Percentiles rank a stretch among this genome's conserved stretches.
Evolutionary conservation across 768 basidiomycete species (phyloP).

Genomic region (Lyophyllum decastes): DNA sequence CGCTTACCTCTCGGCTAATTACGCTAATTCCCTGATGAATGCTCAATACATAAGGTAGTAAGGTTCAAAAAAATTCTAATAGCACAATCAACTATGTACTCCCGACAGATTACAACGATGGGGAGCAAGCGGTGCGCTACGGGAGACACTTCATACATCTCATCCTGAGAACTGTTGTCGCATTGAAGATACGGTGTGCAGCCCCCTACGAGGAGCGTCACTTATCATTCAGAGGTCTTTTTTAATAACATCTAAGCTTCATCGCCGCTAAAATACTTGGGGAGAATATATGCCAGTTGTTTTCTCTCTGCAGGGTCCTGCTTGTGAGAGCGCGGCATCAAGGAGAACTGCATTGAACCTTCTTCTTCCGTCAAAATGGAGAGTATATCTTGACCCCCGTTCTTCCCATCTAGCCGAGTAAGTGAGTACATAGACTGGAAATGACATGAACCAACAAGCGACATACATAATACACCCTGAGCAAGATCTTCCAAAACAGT

Average conservation of each 20-base stretch:
- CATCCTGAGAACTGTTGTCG: too few species aligned
- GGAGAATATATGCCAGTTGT: background rate
- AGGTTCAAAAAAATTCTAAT: too few species aligned
- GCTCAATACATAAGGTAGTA: too few species aligned
- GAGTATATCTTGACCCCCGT: background rate
- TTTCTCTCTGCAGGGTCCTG: conserved; percentile 53
- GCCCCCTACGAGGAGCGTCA: too few species aligned
- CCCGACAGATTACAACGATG: too few species aligned
- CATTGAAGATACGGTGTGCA: too few species aligned
- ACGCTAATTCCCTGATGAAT: too few species aligned
- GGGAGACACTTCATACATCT: too few species aligned
- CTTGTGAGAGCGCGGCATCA: conserved; percentile 69
- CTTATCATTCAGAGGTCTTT: background rate
- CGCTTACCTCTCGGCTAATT: too few species aligned
- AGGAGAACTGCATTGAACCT: conserved; percentile 81
- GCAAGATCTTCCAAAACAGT: conserved; percentile 59
- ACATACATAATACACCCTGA: background rate
- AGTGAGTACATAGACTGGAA: background rate
- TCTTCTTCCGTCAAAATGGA: conserved; percentile 64
- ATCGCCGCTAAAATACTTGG: conserved; percentile 7
- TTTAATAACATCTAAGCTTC: background rate
- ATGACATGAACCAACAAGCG: background rate
- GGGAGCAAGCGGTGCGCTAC: too few species aligned
- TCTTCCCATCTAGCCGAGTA: background rate
- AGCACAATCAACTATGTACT: too few species aligned